Evolutionary conservation across 202 grass and related monocot genomes (phyloP).

Genomic region (Schoenoplectus tabernaemontani): DNA sequence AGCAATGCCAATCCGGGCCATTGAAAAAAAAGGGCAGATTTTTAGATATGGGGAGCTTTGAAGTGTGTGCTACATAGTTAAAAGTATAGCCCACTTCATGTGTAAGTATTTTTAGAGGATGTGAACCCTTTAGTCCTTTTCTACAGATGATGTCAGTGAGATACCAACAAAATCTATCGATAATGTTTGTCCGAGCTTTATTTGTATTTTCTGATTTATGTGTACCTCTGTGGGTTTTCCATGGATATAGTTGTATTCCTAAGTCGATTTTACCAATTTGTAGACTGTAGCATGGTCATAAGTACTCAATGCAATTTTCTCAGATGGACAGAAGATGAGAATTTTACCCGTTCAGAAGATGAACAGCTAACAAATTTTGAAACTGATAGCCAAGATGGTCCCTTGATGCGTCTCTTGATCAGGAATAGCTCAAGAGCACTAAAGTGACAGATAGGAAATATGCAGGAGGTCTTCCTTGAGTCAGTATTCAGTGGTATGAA

Average conservation of each 20-base stretch:
- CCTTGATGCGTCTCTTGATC: constrained; percentile 93
- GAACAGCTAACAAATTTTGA: constrained; percentile 65
- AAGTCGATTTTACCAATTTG: constrained; percentile 7
- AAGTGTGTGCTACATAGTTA: too few species aligned
- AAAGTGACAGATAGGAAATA: constrained; percentile 28
- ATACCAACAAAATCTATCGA: neutral
- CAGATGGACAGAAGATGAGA: constrained; percentile 14
- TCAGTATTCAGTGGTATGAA: neutral
- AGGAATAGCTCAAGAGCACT: constrained; percentile 94
- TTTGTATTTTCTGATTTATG: neutral
- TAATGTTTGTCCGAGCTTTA: neutral
- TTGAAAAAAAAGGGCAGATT: too few species aligned
- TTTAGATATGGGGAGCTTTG: too few species aligned
- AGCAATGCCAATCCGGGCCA: too few species aligned
- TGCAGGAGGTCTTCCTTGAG: constrained; percentile 3
- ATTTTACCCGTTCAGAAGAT: constrained; percentile 49
- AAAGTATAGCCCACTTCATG: too few species aligned
- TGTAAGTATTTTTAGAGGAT: too few species aligned
- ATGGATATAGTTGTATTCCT: neutral
- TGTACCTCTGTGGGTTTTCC: neutral
- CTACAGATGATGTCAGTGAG: constrained; percentile 1
- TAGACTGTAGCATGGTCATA: neutral
- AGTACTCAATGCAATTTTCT: neutral
- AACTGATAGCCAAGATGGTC: constrained; percentile 84
- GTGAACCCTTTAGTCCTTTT: neutral